These are phyloP conservation scores for Neopestalotiopsis clavispora DNA, from an alignment of 2,329 filamentous ascomycete genomes.

Conservation along the genomic window DNA sequence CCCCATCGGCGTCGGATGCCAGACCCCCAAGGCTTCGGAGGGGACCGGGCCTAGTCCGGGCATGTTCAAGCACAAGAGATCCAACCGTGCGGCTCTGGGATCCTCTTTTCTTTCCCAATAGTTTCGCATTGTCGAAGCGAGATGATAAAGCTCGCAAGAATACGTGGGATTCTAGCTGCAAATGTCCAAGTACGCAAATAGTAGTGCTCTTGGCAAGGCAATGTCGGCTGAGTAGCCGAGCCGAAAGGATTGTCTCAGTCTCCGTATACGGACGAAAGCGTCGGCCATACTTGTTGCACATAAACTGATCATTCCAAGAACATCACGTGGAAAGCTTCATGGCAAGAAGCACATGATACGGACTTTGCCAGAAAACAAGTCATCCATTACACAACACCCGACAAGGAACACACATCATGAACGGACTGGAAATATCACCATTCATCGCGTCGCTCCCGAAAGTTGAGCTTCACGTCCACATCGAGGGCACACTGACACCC, in stretches of 20 bases:
- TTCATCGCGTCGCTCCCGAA: slow-evolving; percentile 45
- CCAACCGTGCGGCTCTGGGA: background rate
- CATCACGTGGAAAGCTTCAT: background rate
- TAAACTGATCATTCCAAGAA: background rate
- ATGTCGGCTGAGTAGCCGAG: background rate
- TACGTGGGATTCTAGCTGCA: background rate
- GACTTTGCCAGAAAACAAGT: background rate
- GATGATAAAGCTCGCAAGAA: background rate
- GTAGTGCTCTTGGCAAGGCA: background rate
- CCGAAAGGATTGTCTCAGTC: background rate
- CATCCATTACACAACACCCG: background rate
- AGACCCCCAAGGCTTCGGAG: background rate
- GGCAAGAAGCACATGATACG: background rate
- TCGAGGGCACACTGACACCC: slow-evolving; percentile 50
- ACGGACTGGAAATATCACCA: slow-evolving; percentile 36
- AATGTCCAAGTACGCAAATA: background rate
- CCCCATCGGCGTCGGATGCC: background rate
- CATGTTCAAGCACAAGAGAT: background rate
- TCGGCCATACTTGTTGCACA: background rate
- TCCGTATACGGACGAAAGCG: background rate
- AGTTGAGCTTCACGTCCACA: slow-evolving; percentile 51
- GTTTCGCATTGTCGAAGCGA: background rate
- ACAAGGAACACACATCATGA: slow-evolving; percentile 25
- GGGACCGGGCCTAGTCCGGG: background rate
- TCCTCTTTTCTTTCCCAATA: background rate